A percentile compares a stretch with the other conserved stretches of the same genome.
Conservation (phyloP, 768 basidiomycete genomes). For the Suillus cothurnatus region DNA sequence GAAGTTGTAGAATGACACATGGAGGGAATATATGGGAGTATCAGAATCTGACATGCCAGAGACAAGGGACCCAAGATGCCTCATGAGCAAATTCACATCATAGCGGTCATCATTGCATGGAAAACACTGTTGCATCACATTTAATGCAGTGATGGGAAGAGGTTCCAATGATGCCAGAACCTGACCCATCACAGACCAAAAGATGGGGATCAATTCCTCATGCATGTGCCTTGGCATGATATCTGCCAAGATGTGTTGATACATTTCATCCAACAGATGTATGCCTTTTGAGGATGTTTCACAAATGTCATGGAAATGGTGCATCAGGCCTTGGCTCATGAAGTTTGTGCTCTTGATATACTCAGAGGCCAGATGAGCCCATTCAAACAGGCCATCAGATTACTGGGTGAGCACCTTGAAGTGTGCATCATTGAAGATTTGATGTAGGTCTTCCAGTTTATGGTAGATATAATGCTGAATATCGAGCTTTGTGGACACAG, state of each 20-base stretch:
- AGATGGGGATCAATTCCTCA: not conserved
- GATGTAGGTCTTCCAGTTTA: not conserved
- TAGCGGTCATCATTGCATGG: not conserved
- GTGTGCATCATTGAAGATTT: not conserved
- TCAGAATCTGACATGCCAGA: not conserved
- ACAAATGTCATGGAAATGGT: no score
- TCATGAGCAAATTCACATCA: not conserved
- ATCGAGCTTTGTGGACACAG: not conserved
- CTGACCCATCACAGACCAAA: conserved; percentile 7
- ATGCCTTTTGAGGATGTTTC: no score
- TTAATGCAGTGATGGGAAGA: not conserved
- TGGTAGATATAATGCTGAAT: conserved; percentile 7
- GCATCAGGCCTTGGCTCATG: no score
- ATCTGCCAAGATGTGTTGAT: not conserved
- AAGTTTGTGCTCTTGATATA: conserved; percentile 6
- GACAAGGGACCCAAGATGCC: conserved; percentile 7
- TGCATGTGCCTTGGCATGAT: not conserved
- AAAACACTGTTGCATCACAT: not conserved
- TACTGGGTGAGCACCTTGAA: not conserved
- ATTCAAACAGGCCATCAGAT: conserved; percentile 13
- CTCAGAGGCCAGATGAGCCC: conserved; percentile 14
- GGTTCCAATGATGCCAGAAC: conserved; percentile 1
- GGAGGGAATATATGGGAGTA: conserved; percentile 19
- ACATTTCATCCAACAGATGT: conserved; percentile 5
- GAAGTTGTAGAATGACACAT: conserved; percentile 32